Evolutionary conservation across 208 protist species (phyloP).

Genomic region (Phytomonas francai): DNA sequence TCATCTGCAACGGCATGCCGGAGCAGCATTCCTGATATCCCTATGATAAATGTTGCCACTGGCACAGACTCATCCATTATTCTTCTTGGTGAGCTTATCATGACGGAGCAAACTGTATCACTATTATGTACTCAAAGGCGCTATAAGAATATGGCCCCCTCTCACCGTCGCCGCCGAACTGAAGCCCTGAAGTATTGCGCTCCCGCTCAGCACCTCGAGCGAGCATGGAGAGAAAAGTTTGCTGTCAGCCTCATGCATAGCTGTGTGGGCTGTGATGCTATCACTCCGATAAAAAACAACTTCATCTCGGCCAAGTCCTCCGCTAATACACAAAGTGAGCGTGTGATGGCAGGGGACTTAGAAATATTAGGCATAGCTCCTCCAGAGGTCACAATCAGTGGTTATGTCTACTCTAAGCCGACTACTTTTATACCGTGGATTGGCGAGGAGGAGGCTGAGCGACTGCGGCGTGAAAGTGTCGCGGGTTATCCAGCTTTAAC

Average conservation of each 20-base stretch:
- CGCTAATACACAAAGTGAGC: conserved; percentile 9
- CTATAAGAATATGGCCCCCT: background rate
- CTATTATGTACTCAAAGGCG: background rate
- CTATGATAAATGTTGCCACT: background rate
- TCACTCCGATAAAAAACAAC: conserved; percentile 12
- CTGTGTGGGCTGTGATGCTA: conserved; percentile 14
- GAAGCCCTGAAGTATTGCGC: conserved; percentile 6
- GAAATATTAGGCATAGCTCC: conserved; percentile 56
- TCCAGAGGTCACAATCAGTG: conserved; percentile 19
- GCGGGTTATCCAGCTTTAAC: conserved; percentile 16
- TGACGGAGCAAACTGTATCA: conserved; percentile 21
- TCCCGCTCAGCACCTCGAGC: conserved; percentile 28
- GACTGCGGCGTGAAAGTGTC: conserved; percentile 25
- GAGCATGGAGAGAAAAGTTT: conserved; percentile 36
- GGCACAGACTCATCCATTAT: conserved; percentile 16
- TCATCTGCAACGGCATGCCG: background rate
- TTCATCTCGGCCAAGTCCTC: conserved; percentile 6
- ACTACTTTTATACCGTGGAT: conserved; percentile 27
- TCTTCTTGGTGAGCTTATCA: conserved; percentile 55
- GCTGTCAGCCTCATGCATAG: conserved; percentile 45
- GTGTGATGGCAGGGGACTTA: conserved; percentile 21
- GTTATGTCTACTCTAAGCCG: conserved; percentile 19
- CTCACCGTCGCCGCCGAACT: background rate
- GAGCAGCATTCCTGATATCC: background rate
- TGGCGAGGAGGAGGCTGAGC: conserved; percentile 36